Evolutionary conservation across 179 eudicot genomes (phyloP).

Genomic region (Kewa caespitosa): DNA sequence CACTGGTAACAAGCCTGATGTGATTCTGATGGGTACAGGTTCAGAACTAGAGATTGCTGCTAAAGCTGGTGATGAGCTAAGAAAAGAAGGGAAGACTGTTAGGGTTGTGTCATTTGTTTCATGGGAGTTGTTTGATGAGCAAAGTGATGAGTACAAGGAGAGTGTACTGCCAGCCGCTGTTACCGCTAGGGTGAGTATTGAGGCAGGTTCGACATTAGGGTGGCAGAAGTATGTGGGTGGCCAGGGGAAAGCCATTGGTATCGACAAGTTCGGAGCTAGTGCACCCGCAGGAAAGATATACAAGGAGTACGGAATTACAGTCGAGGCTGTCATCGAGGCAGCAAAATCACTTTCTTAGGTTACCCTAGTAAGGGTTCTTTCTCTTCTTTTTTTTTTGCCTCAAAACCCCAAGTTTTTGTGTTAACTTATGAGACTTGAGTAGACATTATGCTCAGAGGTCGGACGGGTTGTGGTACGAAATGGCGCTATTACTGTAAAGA

Average conservation of each 20-base stretch:
- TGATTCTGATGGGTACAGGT: conserved; percentile 55
- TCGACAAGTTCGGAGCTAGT: conserved; percentile 53
- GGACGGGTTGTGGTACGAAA: background rate
- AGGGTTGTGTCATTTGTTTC: conserved; percentile 57
- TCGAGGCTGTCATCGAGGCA: conserved; percentile 50
- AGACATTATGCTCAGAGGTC: conserved; percentile 20
- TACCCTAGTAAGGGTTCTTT: too few species aligned
- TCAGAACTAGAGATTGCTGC: conserved; percentile 61
- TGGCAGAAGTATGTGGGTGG: conserved; percentile 51
- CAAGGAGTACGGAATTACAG: conserved; percentile 59
- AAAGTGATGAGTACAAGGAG: conserved; percentile 49
- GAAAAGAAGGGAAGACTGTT: conserved; percentile 52
- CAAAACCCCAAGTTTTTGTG: conserved; percentile 20
- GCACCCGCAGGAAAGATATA: conserved; percentile 53
- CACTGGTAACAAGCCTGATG: conserved; percentile 45
- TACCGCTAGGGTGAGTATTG: conserved; percentile 51
- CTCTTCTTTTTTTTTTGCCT: conserved; percentile 9
- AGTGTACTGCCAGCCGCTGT: conserved; percentile 49
- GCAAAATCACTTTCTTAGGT: conserved; percentile 35
- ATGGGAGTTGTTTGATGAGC: conserved; percentile 57
- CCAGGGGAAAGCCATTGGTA: conserved; percentile 49
- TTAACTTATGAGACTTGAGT: conserved; percentile 24
- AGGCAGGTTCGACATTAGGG: conserved; percentile 58
- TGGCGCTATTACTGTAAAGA: conserved; percentile 10
- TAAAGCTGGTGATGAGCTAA: conserved; percentile 48